phyloP scores from a whole-genome alignment of 2,329 filamentous ascomycete species.

The Colletotrichum agaves region DNA sequence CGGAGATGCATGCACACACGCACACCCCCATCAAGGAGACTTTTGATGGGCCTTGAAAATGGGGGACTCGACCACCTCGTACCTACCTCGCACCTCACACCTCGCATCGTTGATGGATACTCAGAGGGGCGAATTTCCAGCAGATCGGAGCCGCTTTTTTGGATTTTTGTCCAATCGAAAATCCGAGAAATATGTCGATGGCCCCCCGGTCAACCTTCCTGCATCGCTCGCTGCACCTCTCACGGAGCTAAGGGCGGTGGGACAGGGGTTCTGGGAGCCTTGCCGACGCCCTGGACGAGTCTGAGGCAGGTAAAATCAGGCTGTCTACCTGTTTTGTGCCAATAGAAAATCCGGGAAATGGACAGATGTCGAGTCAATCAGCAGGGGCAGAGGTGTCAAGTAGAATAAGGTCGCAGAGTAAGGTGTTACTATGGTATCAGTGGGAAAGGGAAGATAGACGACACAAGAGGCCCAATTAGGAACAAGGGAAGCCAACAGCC shows the following conservation, averaged over 20 bases:
- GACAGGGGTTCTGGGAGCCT: constrained; percentile 11
- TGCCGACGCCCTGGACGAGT: constrained; percentile 19
- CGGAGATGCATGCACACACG: constrained; percentile 4
- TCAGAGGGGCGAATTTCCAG: constrained; percentile 30
- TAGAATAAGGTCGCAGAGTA: not conserved
- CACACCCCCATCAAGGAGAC: not conserved
- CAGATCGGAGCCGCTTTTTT: constrained; percentile 39
- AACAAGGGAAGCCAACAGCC: not conserved
- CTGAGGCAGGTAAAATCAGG: constrained; percentile 7
- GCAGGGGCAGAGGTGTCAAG: not conserved
- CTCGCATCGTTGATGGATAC: constrained; percentile 22
- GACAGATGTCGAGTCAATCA: constrained; percentile 28
- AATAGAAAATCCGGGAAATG: constrained; percentile 24
- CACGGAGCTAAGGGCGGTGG: constrained; percentile 4
- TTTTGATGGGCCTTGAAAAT: not conserved
- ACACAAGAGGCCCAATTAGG: constrained; percentile 5
- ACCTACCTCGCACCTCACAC: no score
- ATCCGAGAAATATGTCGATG: constrained; percentile 39
- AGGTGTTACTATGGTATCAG: not conserved
- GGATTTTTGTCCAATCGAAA: constrained; percentile 50
- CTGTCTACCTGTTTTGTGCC: constrained; percentile 25
- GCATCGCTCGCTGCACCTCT: constrained; percentile 22
- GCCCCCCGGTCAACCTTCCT: constrained; percentile 23
- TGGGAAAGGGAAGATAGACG: not conserved
- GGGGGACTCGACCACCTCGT: not conserved